Evolutionary conservation across 768 basidiomycete species (phyloP).

Genomic region (Infundibulicybe gibba): DNA sequence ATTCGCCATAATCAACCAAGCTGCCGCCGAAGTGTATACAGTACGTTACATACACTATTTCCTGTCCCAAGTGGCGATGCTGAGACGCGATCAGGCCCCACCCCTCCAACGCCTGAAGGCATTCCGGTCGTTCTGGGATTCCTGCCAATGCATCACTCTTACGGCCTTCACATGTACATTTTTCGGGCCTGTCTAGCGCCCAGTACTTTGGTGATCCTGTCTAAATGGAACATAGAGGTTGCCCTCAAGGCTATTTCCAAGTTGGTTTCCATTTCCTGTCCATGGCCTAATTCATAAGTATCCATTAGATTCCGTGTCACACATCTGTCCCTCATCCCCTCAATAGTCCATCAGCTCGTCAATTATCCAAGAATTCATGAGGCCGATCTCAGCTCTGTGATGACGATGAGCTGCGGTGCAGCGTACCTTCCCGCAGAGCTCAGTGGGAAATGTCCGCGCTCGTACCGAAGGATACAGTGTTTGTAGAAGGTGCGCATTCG

Average conservation of each 20-base stretch:
- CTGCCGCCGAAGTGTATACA: neutral
- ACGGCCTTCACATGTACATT: constrained; percentile 51
- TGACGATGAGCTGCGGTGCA: constrained; percentile 46
- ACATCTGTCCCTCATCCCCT: constrained; percentile 51
- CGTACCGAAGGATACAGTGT: constrained; percentile 25
- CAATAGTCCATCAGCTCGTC: constrained; percentile 61
- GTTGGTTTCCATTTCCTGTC: constrained; percentile 33
- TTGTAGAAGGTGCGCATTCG: constrained; percentile 42
- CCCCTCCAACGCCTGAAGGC: constrained; percentile 37
- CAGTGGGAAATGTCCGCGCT: constrained; percentile 31
- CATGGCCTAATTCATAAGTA: neutral
- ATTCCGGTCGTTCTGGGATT: constrained; percentile 50
- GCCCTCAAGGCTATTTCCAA: constrained; percentile 53
- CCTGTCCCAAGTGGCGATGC: too few relatives aligned
- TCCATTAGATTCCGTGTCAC: constrained; percentile 51
- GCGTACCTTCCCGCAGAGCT: constrained; percentile 66
- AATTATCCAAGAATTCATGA: constrained; percentile 47
- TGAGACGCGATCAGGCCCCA: constrained; percentile 14
- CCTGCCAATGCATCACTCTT: constrained; percentile 67
- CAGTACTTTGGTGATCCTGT: constrained; percentile 48
- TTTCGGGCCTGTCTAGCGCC: constrained; percentile 47
- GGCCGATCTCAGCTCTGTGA: constrained; percentile 51
- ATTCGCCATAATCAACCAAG: constrained; percentile 21
- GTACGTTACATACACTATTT: too few relatives aligned
- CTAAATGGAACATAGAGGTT: constrained; percentile 53